Evolutionary conservation across 1,139 yeast species (phyloP).

Genomic region (Taiozyma sp.): DNA sequence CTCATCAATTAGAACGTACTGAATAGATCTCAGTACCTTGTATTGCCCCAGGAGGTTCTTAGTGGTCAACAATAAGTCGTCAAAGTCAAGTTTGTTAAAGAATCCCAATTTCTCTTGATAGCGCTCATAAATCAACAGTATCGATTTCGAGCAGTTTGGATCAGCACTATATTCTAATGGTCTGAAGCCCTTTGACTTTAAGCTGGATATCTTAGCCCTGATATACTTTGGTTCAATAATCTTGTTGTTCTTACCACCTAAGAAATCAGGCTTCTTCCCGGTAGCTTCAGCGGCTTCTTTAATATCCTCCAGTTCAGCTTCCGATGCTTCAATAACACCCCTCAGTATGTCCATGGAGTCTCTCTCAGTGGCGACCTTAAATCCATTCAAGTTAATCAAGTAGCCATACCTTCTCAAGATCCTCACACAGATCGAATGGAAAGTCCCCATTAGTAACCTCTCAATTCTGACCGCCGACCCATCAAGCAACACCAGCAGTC

Average conservation of each 20-base stretch:
- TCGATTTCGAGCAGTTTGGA: constrained; percentile 26
- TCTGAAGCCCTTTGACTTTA: constrained; percentile 44
- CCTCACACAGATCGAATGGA: constrained; percentile 72
- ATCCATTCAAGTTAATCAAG: constrained; percentile 41
- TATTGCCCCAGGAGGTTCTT: constrained; percentile 42
- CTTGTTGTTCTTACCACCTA: constrained; percentile 14
- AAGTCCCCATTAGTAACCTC: constrained; percentile 69
- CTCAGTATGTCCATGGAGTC: constrained; percentile 50
- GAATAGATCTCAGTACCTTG: constrained; percentile 43
- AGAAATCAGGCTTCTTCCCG: constrained; percentile 12
- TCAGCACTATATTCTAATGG: constrained; percentile 33
- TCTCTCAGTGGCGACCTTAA: constrained; percentile 60
- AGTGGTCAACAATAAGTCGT: constrained; percentile 66
- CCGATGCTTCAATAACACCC: constrained; percentile 34
- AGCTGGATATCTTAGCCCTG: constrained; percentile 41
- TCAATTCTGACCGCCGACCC: constrained; percentile 33
- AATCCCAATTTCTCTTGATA: constrained; percentile 46
- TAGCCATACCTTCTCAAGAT: constrained; percentile 54
- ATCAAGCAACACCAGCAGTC: constrained; percentile 42
- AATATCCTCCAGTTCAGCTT: constrained; percentile 28
- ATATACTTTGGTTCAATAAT: constrained; percentile 28
- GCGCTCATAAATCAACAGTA: constrained; percentile 36
- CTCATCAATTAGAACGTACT: constrained; percentile 85
- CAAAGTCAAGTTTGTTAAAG: constrained; percentile 61
- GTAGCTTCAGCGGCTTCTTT: constrained; percentile 20